Evolutionary conservation across 768 basidiomycete species (phyloP).

Genomic region (Coprinopsis strossmayeri): DNA sequence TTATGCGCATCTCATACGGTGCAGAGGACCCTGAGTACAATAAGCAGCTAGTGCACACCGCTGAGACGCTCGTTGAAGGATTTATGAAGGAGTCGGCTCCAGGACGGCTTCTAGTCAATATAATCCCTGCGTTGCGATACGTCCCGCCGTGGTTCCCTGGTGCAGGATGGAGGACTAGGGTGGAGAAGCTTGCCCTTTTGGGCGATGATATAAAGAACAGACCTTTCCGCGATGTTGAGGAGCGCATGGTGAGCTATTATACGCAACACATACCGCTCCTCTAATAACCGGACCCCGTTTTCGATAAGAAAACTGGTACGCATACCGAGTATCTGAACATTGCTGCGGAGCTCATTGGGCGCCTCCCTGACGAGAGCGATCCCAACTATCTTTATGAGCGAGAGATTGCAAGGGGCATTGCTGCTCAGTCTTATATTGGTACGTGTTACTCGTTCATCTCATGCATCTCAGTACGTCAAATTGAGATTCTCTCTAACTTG

Average conservation of each 20-base stretch:
- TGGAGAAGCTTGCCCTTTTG: neutral
- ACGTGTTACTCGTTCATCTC: no score
- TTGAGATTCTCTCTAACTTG: constrained; percentile 14
- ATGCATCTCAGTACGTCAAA: constrained; percentile 8
- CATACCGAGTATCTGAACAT: neutral
- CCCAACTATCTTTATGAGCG: neutral
- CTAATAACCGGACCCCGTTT: neutral
- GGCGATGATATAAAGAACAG: neutral
- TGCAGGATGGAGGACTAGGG: neutral
- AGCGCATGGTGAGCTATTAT: constrained; percentile 3
- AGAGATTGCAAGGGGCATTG: constrained; percentile 7
- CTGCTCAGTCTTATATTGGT: constrained; percentile 20
- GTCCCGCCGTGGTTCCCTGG: constrained; percentile 9
- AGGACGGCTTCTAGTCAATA: constrained; percentile 4
- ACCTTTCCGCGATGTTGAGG: constrained; percentile 1
- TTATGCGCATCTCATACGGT: constrained; percentile 3
- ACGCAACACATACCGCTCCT: neutral
- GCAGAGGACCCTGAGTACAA: neutral
- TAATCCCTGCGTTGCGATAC: constrained; percentile 1
- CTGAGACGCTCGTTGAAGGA: neutral
- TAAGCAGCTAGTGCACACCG: neutral
- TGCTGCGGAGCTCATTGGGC: neutral
- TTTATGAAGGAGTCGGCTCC: neutral
- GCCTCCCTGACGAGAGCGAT: neutral
- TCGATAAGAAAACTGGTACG: neutral